phyloP scores from a whole-genome alignment of 129 eudicot genomes.

The Saussurea involucrata region DNA sequence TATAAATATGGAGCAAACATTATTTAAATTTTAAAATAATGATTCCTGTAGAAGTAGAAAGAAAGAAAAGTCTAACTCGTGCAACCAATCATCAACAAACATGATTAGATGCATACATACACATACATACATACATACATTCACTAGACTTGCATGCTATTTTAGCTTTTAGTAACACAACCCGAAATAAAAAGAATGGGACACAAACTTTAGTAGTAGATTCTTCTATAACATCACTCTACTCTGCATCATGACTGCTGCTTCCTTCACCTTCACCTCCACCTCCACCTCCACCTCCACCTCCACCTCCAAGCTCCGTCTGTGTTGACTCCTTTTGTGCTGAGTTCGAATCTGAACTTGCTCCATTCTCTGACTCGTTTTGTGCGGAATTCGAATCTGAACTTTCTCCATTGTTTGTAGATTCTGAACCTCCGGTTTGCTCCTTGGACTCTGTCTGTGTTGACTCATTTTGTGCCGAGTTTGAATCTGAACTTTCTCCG shows the following conservation, averaged over 20 bases:
- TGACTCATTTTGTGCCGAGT: constrained; percentile 5
- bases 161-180: no score
- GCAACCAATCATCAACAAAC: not conserved
- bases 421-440: constrained; percentile 18
- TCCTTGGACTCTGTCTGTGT: not conserved
- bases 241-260: not conserved
- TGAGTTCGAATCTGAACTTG: not conserved
- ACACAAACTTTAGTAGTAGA: not conserved
- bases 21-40: not conserved
- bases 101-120: not conserved
- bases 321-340: constrained; percentile 9
- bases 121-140: constrained; percentile 1
- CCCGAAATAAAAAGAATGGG: not conserved
- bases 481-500: not conserved
- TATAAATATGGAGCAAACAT: not conserved
- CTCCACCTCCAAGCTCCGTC: not conserved
- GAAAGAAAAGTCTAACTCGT: not conserved
- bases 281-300: no score
- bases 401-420: constrained; percentile 1
- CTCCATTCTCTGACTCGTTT: constrained; percentile 13
- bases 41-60: not conserved
- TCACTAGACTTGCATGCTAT: not conserved
- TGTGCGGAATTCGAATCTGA: constrained; percentile 26
- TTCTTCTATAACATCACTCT: not conserved
- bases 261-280: no score